Evolutionary conservation across 2,329 filamentous ascomycete species (phyloP), one percentile per base, ranked within the genome.

Genomic region (Zopfia rhizophila): DNA sequence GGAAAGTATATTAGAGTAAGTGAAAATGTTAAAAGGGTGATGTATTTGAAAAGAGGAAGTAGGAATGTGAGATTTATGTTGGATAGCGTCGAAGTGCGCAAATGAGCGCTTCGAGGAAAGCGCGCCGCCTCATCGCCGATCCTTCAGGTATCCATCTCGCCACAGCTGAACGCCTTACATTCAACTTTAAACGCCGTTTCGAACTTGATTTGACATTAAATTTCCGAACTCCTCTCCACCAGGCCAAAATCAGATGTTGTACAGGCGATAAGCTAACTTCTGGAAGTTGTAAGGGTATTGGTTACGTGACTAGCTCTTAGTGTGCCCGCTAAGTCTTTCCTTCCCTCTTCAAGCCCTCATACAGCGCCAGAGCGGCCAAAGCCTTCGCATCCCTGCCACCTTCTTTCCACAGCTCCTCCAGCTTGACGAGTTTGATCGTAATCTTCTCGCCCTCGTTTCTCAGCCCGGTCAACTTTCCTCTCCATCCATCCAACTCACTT

Each of bases 211-310:
- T n/a, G 8, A 27, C n/a, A 27, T 27, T 7, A n/a, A 27, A n/a
- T 27, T n/a, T n/a, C n/a, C n/a, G 24, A 27, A n/a, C 81, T 94
- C 89, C 55, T 91, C 88, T 24, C 82, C 77, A 1, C 80, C 75
- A 19, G 81, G 85, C 89, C 89, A 94, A 7, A 14, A 5, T 35
- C 31, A 35, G 29, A 31, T 31, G 14, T n/a, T n/a, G n/a, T n/a
- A 31, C 29, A 31, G 16, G 16, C 7, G 14, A 8, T 10, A 7
- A 8, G 7, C 29, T 14, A 16, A 10, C 14, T 31, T 16, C 16
- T 35, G 17, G 13, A 5, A 8, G 5, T 35, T 7, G 12, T 8
- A 17, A 17, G 12, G 8, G 5, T 35, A 7, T 7, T 7, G 8
- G n/a, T n/a, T n/a, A n/a, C n/a, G n/a, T n/a, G n/a, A n/a, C n/a